Base-by-base conservation (phyloP, 345 rosid genomes). In the Microcos paniculata region DNA sequence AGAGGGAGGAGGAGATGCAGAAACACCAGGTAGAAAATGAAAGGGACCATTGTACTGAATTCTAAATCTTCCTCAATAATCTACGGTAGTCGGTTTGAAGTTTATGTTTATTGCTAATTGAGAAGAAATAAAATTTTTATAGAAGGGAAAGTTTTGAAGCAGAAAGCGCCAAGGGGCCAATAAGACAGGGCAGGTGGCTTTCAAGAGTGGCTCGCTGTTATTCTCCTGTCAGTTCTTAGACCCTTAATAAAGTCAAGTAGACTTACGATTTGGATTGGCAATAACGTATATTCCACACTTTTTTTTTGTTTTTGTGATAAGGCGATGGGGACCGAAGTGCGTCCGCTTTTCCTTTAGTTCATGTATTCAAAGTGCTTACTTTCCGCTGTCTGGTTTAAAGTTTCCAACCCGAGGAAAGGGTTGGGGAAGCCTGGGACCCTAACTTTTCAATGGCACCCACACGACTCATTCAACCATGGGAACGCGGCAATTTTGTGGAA, bases 281-380 rank as follows among this genome's bases (percentile, higher is more conserved):
- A 42, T 4, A 63, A 38, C 10, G 68, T 9, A 40, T 62, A 43
- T 4, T 21, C 3, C 40, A n/a, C 4, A 23, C 7, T 8, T 45
- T 16, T 67, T 67, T 7, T 45, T n/a, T n/a, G n/a, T n/a, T n/a
- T n/a, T n/a, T n/a, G n/a, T 46, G 71, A 48, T 67, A 46, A 67
- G 56, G 40, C 24, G 38, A 26, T 46, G 24, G 14, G 26, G 13
- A 67, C 38, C 45, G 1, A 3, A 31, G n/a, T 45, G 71, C 6
- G 6, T 3, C 4, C 13, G 3, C 40, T 35, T 67, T 26, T 21
- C 18, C 31, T 31, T 57, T 24, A 3, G 28, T 14, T 3, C 26
- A 53, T n/a, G n/a, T 23, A 42, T 66, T 43, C 19, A 0, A 66
- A 13, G 23, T 68, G 57, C 56, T 67, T 46, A 23, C 40, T 68